phyloP scores from a whole-genome alignment of 2,329 filamentous ascomycete species.

The Hypoxylon sp. region DNA sequence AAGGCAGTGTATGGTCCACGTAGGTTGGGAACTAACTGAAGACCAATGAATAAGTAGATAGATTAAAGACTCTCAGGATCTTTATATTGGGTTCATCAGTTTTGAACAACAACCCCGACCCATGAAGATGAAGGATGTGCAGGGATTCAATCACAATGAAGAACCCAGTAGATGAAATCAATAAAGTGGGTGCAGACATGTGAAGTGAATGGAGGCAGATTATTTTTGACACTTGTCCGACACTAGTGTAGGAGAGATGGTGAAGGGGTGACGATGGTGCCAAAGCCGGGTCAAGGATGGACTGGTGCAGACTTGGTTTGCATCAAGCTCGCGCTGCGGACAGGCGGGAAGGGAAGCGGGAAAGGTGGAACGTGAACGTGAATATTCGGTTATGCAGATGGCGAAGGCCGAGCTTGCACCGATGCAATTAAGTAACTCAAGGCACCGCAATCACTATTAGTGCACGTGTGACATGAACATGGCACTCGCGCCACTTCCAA shows the following conservation, averaged over 20 bases:
- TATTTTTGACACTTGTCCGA: no score
- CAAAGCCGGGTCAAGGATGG: no score
- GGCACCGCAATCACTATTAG: background rate
- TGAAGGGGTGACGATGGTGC: background rate
- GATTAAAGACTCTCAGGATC: background rate
- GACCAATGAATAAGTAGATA: background rate
- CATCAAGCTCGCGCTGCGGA: no score
- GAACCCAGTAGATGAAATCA: background rate
- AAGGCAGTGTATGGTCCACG: no score
- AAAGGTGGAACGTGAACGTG: no score
- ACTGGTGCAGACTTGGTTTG: no score
- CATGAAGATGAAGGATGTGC: background rate
- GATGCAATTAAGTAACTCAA: background rate
- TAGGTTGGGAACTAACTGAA: background rate
- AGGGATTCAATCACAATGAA: no score
- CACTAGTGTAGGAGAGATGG: background rate
- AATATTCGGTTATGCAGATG: constrained; percentile 11
- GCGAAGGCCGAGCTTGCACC: constrained; percentile 18
- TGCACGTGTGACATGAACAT: background rate
- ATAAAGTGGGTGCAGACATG: background rate
- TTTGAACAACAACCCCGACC: background rate
- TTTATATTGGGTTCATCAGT: background rate
- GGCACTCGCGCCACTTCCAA: background rate
- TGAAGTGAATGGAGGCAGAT: no score
- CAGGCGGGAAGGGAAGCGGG: no score